Evolutionary conservation across 805 yeast species (phyloP), one percentile per base, ranked within the genome.

Genomic region (Kuraishia capsulata): DNA sequence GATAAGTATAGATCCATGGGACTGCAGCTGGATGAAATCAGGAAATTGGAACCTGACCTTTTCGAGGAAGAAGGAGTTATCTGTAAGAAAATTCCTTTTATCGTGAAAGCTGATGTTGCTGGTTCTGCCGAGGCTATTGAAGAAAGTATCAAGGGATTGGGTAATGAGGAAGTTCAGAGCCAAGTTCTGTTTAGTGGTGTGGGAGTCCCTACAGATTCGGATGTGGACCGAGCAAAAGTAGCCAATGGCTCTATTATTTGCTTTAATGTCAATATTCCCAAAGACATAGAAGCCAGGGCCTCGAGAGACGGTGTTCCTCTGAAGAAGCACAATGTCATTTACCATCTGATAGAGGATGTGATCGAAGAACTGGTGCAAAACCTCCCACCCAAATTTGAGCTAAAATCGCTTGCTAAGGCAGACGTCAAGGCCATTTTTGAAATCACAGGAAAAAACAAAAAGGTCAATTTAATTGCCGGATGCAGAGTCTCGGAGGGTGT

Each of bases 41-140:
- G 53, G 24, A 65, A 56, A 24, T 38, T 39, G 48, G 62, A 47
- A 39, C 55, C 61, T 3, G 61, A 56, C 24, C 20, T 58, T 13
- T 56, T 56, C 39, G 65, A 51, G 5, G 62, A 54, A 3, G 48
- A 49, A 3, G 42, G 45, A 2, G 48, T 43, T 2, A 39, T 47
- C 3, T 6, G 56, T 54, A 55, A 61, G 11, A 61, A 60, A 10
- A 60, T 76, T 4, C 75, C 76, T 23, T 87, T 80, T 46, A 78
- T 92, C 20, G 66, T 92, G 26, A 87, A 85, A 53, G 84, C 96
- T 0, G 98, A 92, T 60, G 97, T 90, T 1, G 79, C 81, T 47
- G 98, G 98, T 0, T 89, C 97, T 1, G 83, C 85, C 0, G 98
- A 92, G 54, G 98, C 98, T 2, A 83, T 92, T 25, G 71, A 65